Conservation (phyloP, 164 flowering plant species). For the Vitis riparia region DNA sequence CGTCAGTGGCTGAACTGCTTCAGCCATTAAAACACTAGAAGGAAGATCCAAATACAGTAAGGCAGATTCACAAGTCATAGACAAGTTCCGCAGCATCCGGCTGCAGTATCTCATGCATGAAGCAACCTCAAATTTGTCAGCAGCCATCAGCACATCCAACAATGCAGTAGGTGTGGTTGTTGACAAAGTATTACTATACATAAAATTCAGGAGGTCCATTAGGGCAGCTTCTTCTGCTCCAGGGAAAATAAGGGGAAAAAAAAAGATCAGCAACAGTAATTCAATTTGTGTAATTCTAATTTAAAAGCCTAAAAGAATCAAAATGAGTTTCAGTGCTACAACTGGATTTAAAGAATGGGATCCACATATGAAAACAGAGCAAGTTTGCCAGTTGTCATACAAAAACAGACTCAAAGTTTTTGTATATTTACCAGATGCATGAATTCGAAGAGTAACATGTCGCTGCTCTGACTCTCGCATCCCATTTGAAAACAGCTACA, state of each 20-base stretch:
- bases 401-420: neutral
- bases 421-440: constrained; percentile 32
- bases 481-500: constrained; percentile 38
- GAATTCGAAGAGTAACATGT: constrained; percentile 37
- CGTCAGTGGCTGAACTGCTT: constrained; percentile 55
- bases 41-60: constrained; percentile 63
- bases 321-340: no score
- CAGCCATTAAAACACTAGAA: constrained; percentile 51
- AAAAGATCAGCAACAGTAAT: neutral
- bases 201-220: constrained; percentile 53
- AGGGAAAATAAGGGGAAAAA: neutral
- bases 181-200: constrained; percentile 39
- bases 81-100: constrained; percentile 30
- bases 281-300: neutral
- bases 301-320: neutral
- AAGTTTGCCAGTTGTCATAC: neutral
- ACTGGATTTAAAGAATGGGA: no score
- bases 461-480: constrained; percentile 48
- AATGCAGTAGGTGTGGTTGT: constrained; percentile 31
- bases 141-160: constrained; percentile 56
- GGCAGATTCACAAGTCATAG: constrained; percentile 56
- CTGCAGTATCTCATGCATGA: constrained; percentile 60
- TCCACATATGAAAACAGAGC: no score
- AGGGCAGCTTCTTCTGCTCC: constrained; percentile 47
- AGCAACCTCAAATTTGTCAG: constrained; percentile 62